Evolutionary conservation across 495 filamentous ascomycete species (phyloP).

Genomic region (Trichocladium uniseriatum): DNA sequence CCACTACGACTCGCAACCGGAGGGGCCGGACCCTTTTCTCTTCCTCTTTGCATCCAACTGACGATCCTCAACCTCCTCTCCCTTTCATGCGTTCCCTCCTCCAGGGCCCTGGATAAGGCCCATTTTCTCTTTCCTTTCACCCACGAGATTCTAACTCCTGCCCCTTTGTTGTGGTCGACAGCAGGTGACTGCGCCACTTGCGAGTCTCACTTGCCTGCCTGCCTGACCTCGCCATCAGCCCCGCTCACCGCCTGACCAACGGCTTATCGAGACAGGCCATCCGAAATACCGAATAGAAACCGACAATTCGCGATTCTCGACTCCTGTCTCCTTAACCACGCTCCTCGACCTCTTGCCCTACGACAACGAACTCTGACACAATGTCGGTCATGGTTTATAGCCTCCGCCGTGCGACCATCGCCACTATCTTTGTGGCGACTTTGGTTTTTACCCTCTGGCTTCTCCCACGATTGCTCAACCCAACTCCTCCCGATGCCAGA

Average conservation of each 20-base stretch:
- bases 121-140: not conserved
- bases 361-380: not conserved
- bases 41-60: not conserved
- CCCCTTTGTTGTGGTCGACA: too few species aligned
- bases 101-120: not conserved
- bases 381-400: slow-evolving; percentile 25
- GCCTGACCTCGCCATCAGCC: not conserved
- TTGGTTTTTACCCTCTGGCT: slow-evolving; percentile 29
- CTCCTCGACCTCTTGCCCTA: not conserved
- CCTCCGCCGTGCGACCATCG: slow-evolving; percentile 29
- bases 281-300: too few species aligned
- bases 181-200: not conserved
- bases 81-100: not conserved
- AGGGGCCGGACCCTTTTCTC: too few species aligned
- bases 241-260: not conserved
- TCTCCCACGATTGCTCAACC: slow-evolving; percentile 34
- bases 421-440: slow-evolving; percentile 17
- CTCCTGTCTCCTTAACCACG: not conserved
- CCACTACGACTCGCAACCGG: too few species aligned
- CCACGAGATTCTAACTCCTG: too few species aligned
- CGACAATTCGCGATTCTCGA: not conserved
- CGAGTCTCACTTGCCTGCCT: not conserved
- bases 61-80: not conserved
- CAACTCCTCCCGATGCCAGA: slow-evolving; percentile 33
- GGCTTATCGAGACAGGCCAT: not conserved